phyloP scores from a whole-genome alignment of 1,284 basidiomycete genomes.

The Boletellus dicymbophilus region DNA sequence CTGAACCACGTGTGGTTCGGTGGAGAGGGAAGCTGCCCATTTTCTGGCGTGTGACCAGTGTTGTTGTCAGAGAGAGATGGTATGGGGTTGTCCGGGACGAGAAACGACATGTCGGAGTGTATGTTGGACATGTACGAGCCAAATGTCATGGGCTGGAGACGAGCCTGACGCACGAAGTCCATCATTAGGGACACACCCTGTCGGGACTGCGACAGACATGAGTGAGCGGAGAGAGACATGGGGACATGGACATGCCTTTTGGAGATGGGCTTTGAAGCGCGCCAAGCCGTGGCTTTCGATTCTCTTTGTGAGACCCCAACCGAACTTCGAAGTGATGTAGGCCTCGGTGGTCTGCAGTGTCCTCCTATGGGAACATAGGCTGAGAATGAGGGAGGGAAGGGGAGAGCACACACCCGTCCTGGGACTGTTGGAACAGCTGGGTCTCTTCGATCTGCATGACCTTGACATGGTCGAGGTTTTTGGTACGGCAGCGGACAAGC shows the following conservation, averaged over 20 bases:
- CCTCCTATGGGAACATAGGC: constrained; percentile 44
- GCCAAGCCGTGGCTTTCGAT: constrained; percentile 79
- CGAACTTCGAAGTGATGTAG: constrained; percentile 73
- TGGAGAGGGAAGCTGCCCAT: constrained; percentile 6
- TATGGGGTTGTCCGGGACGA: constrained; percentile 21
- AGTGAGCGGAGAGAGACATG: constrained; percentile 6
- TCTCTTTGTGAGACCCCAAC: constrained; percentile 79
- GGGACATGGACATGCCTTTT: constrained; percentile 50
- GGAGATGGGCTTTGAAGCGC: constrained; percentile 77
- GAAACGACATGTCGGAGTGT: constrained; percentile 37
- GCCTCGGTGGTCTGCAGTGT: constrained; percentile 79
- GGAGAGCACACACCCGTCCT: constrained; percentile 56
- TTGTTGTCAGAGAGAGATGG: constrained; percentile 11
- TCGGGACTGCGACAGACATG: constrained; percentile 59
- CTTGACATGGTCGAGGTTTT: constrained; percentile 84
- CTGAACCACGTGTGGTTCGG: constrained; percentile 26
- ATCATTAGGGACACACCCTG: constrained; percentile 79
- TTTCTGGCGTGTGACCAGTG: constrained; percentile 21
- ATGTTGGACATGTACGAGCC: constrained; percentile 39
- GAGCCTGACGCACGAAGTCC: constrained; percentile 72
- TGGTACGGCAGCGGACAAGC: constrained; percentile 69
- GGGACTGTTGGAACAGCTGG: constrained; percentile 60
- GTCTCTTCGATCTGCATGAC: constrained; percentile 81
- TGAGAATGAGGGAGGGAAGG: constrained; percentile 9
- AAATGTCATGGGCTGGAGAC: constrained; percentile 68